A percentile compares a stretch with the other conserved stretches of the same genome.
phyloP scores from a whole-genome alignment of 495 filamentous ascomycete species.

The Penicillium argentinense region DNA sequence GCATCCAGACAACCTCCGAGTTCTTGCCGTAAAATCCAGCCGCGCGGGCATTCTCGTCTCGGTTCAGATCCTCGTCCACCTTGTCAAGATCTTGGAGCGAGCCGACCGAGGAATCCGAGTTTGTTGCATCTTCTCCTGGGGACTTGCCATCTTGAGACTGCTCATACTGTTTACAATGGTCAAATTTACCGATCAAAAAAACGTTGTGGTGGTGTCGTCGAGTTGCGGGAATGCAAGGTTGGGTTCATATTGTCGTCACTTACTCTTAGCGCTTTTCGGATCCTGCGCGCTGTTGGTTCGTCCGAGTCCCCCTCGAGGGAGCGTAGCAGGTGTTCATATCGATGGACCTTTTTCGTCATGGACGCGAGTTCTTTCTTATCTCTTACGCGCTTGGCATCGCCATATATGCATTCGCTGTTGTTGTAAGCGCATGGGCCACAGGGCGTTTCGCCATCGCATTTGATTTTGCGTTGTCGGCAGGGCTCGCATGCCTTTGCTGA shows the following conservation, averaged over 20 bases:
- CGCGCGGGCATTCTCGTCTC: constrained; percentile 44
- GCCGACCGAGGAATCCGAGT: constrained; percentile 46
- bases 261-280: constrained; percentile 37
- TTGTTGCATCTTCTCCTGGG: constrained; percentile 22
- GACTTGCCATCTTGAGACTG: constrained; percentile 7
- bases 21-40: constrained; percentile 64
- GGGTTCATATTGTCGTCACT: constrained; percentile 5
- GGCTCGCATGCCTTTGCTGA: constrained; percentile 65
- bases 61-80: constrained; percentile 59
- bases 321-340: constrained; percentile 44
- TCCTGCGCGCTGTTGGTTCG: constrained; percentile 24
- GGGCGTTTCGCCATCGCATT: constrained; percentile 57
- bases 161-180: background rate
- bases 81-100: constrained; percentile 59
- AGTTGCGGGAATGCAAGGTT: background rate
- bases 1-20: constrained; percentile 63
- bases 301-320: constrained; percentile 38
- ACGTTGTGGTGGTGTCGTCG: background rate
- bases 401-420: constrained; percentile 49
- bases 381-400: constrained; percentile 58
- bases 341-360: constrained; percentile 42
- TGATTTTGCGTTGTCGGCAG: constrained; percentile 66
- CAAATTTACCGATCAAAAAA: constrained; percentile 1
- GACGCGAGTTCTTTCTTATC: constrained; percentile 48
- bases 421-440: constrained; percentile 56